These are phyloP conservation scores for Hypoxylon sp. DNA, from an alignment of 2,329 filamentous ascomycete species.

Conservation along the genomic window DNA sequence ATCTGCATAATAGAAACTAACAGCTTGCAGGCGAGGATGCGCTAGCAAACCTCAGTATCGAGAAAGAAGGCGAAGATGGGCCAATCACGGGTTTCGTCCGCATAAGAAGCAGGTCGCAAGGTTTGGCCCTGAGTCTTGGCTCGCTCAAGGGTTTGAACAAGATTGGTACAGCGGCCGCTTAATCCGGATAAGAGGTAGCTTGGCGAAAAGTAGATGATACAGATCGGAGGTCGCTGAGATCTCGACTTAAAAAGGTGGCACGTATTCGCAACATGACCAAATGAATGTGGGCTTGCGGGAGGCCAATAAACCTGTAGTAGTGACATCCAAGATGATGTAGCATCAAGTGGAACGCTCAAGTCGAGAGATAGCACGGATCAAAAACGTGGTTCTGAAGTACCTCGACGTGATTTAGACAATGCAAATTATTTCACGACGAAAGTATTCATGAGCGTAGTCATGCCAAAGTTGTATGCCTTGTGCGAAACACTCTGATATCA, in stretches of 20 bases:
- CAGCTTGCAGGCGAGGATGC: constrained; percentile 91
- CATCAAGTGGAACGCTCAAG: constrained; percentile 24
- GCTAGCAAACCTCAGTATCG: constrained; percentile 95
- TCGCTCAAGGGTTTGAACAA: constrained; percentile 96
- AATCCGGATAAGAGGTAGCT: constrained; percentile 16
- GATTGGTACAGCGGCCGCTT: constrained; percentile 66
- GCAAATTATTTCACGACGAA: constrained; percentile 35
- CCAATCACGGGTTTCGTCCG: constrained; percentile 97
- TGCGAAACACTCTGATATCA: background rate
- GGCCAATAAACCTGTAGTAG: constrained; percentile 29
- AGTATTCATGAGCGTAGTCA: background rate
- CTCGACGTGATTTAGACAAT: constrained; percentile 39
- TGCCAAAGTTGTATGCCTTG: background rate
- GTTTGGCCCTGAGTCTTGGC: constrained; percentile 91
- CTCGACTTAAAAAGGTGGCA: constrained; percentile 10
- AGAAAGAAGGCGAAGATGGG: constrained; percentile 95
- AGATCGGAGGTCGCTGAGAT: constrained; percentile 1
- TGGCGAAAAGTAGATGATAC: constrained; percentile 26
- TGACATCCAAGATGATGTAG: constrained; percentile 40
- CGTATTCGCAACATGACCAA: constrained; percentile 18
- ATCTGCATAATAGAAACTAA: constrained; percentile 35
- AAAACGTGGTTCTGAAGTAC: constrained; percentile 38
- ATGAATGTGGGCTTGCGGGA: constrained; percentile 18
- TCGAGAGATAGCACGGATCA: constrained; percentile 37
- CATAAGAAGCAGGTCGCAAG: constrained; percentile 97